Percentiles rank a stretch among this genome's conserved stretches.
Conservation (phyloP, 2,329 filamentous ascomycete genomes). For the Teratosphaeria nubilosa region DNA sequence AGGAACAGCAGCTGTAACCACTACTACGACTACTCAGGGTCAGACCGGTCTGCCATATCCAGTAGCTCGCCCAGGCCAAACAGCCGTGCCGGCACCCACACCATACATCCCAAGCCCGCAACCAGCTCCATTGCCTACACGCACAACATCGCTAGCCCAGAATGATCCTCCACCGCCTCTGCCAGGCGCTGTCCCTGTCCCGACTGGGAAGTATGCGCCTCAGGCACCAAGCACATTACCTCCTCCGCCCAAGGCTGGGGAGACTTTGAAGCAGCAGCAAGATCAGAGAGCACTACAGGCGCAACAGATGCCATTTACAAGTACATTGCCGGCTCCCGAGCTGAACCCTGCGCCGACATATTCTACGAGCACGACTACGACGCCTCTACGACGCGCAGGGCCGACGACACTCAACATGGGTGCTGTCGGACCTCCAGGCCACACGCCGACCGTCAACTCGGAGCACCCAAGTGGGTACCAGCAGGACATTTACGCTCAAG, state of each 20-base stretch:
- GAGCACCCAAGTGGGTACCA: constrained; percentile 38
- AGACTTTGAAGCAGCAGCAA: constrained; percentile 11
- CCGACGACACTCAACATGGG: constrained; percentile 32
- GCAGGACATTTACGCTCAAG: constrained; percentile 36
- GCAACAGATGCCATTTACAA: constrained; percentile 1
- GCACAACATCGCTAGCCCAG: constrained; percentile 15
- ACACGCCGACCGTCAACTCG: constrained; percentile 1
- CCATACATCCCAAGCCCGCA: constrained; percentile 12
- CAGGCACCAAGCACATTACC: constrained; percentile 23
- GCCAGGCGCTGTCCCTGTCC: constrained; percentile 32
- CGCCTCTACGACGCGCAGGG: constrained; percentile 8
- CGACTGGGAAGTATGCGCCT: constrained; percentile 10
- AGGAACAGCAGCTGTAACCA: constrained; percentile 4
- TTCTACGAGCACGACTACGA: constrained; percentile 23
- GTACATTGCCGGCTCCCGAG: constrained; percentile 24
- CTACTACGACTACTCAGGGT: constrained; percentile 14
- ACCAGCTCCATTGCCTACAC: constrained; percentile 15
- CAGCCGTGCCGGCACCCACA: constrained; percentile 23
- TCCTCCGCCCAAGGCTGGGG: constrained; percentile 32
- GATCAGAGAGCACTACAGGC: not conserved
- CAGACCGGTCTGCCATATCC: constrained; percentile 14
- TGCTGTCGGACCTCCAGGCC: constrained; percentile 11
- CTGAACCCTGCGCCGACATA: constrained; percentile 29
- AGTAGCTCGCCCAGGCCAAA: constrained; percentile 21
- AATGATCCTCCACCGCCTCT: constrained; percentile 30